Conservation (phyloP, 192 early-diverging fungal species). For the Coemansia sp. region DNA sequence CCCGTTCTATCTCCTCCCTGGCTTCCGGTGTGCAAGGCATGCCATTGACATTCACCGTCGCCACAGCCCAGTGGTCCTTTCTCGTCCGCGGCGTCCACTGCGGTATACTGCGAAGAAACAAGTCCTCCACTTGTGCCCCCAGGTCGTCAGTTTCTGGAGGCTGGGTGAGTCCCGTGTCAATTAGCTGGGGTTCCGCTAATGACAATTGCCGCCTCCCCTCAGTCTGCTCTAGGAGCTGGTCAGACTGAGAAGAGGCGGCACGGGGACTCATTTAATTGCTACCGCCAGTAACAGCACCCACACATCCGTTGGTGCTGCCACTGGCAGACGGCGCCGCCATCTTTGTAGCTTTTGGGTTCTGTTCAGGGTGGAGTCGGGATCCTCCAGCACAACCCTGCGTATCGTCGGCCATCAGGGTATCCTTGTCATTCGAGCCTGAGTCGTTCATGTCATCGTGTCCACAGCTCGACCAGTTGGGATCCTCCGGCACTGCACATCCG, state of each 20-base stretch:
- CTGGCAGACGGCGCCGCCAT: no score
- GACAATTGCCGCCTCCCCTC: background rate
- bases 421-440: no score
- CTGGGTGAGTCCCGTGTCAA: background rate
- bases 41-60: background rate
- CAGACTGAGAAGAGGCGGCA: background rate
- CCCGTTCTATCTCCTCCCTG: background rate
- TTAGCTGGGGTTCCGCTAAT: background rate
- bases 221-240: background rate
- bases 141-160: background rate
- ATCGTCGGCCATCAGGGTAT: no score
- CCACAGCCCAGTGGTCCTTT: background rate
- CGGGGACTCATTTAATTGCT: background rate
- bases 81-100: background rate
- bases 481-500: no score
- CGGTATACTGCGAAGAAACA: background rate
- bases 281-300: background rate
- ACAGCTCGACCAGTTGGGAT: no score
- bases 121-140: background rate
- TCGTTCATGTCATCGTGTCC: no score
- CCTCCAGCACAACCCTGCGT: no score
- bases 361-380: no score
- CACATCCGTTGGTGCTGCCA: background rate
- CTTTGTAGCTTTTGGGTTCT: no score
- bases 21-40: background rate